phyloP scores from a whole-genome alignment of 805 yeast genomes.

The Yamadazyma sp. region DNA sequence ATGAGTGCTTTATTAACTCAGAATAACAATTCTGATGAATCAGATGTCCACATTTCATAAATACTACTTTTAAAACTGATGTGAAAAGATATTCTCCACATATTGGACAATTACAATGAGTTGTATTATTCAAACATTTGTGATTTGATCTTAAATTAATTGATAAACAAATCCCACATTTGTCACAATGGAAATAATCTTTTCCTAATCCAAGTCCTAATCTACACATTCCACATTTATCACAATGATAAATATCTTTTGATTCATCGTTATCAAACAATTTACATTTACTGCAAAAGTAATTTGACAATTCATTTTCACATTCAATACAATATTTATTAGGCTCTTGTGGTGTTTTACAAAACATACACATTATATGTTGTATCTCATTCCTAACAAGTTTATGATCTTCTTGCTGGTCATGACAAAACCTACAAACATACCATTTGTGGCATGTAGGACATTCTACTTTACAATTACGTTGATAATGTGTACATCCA shows the following conservation, averaged over 20 bases:
- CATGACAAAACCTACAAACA: slow-evolving; percentile 85
- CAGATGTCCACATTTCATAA: slow-evolving; percentile 93
- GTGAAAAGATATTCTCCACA: slow-evolving; percentile 90
- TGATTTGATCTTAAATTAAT: slow-evolving; percentile 76
- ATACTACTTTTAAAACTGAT: slow-evolving; percentile 76
- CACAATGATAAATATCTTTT: slow-evolving; percentile 88
- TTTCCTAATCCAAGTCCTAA: slow-evolving; percentile 84
- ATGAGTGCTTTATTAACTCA: slow-evolving; percentile 76
- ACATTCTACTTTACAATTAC: slow-evolving; percentile 83
- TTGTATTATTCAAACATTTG: slow-evolving; percentile 79
- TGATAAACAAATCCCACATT: slow-evolving; percentile 85
- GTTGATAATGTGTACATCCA: slow-evolving; percentile 82
- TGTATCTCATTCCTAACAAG: slow-evolving; percentile 52
- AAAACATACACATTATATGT: slow-evolving; percentile 78
- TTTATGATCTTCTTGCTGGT: slow-evolving; percentile 58
- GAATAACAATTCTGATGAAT: slow-evolving; percentile 84
- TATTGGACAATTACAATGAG: slow-evolving; percentile 89
- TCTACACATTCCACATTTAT: slow-evolving; percentile 89
- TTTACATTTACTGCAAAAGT: slow-evolving; percentile 75
- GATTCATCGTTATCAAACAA: slow-evolving; percentile 77
- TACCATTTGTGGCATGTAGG: slow-evolving; percentile 71
- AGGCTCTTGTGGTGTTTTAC: slow-evolving; percentile 74
- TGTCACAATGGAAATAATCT: slow-evolving; percentile 88
- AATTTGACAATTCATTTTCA: slow-evolving; percentile 62
- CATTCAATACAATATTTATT: slow-evolving; percentile 67